Evolutionary conservation across 129 eudicot species (phyloP), one percentile per base, ranked within the genome.

Genomic region (Gnaphalium uliginosum): DNA sequence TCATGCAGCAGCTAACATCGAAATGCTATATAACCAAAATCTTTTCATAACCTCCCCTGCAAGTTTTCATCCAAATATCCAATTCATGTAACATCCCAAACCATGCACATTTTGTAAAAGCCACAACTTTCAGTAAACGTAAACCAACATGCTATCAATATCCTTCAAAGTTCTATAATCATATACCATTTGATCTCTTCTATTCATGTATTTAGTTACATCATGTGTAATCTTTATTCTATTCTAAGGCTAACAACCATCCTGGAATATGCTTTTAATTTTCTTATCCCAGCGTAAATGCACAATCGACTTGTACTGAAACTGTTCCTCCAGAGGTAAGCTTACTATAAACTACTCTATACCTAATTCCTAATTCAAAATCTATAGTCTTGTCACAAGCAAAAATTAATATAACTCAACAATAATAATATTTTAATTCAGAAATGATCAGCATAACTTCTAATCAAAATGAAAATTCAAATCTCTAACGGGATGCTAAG

Each of bases 261-360:
- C 66, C 78, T 32, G 71, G 17, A 79, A 32, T 59, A 50, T 71
- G 66, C 35, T 72, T 51, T 41, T 69, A 60, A 59, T 61, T 69
- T 69, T 23, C 59, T 26, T 23, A 46, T 21, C 58, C 64, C 24
- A 26, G 37, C 71, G 5, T 14, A 46, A 46, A 14, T 13, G 69
- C 69, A 77, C 63, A 23, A 58, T 68, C 25, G 18, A 43, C 25
- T 46, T 62, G 32, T 22, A 19, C 77, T 29, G 8, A 4, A 22
- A 71, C 54, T 30, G 71, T 60, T 70, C 41, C 76, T 19, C 62
- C 60, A 27, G 30, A 59, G 24, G 51, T 51, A 26, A 54, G 73
- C 56, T 24, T 17, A 18, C 62, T 43, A 66, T 23, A 39, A 5
- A 18, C 79, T 43, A 66, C 27, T 56, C 79, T 73, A 73, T 13